Evolutionary conservation across 805 yeast species (phyloP).

Genomic region (Scheffersomyces coipomensis): DNA sequence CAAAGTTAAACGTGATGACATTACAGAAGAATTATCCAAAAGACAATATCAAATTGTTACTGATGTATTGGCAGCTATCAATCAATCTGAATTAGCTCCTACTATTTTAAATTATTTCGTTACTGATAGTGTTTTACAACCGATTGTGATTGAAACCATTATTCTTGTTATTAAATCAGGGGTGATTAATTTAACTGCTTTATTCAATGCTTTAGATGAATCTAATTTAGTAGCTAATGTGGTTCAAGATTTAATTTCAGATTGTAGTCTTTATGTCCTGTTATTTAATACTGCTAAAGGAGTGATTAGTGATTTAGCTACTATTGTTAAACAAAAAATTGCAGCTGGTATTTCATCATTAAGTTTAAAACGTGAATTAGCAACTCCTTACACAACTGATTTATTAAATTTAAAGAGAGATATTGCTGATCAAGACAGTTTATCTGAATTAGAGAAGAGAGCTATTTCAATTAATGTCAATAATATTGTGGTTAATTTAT

Average conservation of each 20-base stretch:
- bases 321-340: slow-evolving; percentile 22
- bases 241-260: slow-evolving; percentile 33
- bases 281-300: slow-evolving; percentile 30
- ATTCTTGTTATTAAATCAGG: slow-evolving; percentile 33
- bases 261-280: slow-evolving; percentile 36
- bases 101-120: slow-evolving; percentile 31
- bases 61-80: slow-evolving; percentile 33
- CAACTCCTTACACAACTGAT: background rate
- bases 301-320: slow-evolving; percentile 22
- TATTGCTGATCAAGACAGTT: slow-evolving; percentile 6
- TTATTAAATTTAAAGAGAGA: slow-evolving; percentile 4
- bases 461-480: slow-evolving; percentile 17
- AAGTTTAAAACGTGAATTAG: slow-evolving; percentile 9
- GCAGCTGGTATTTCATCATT: slow-evolving; percentile 12
- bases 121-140: slow-evolving; percentile 21
- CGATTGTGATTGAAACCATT: slow-evolving; percentile 17
- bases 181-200: slow-evolving; percentile 25
- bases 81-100: slow-evolving; percentile 37
- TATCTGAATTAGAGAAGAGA: slow-evolving; percentile 13
- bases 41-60: slow-evolving; percentile 42
- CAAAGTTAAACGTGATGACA: slow-evolving; percentile 28
- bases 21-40: slow-evolving; percentile 23
- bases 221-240: slow-evolving; percentile 34
- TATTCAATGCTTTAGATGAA: slow-evolving; percentile 35
- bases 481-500: slow-evolving; percentile 30